A percentile compares a stretch with the other conserved stretches of the same genome.
These are phyloP conservation scores for Paramecium pentaurelia DNA, from an alignment of 73 alveolate species.

Conservation along the genomic window DNA sequence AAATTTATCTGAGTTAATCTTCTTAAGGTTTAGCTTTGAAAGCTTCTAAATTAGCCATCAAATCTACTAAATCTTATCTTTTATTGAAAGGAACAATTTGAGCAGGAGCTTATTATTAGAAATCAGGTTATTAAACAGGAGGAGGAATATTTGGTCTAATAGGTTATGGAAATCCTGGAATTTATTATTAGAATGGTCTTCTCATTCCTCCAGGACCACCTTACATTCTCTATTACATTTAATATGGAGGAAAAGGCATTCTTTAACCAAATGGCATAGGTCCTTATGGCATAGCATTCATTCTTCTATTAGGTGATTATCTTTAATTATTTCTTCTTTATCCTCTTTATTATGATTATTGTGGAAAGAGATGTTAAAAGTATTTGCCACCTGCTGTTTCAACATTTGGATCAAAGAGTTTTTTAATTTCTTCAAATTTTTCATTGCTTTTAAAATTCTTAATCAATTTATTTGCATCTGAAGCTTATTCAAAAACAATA, in stretches of 20 bases:
- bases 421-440: conserved; percentile 3
- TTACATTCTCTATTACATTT: background rate
- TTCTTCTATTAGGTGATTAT: conserved; percentile 25
- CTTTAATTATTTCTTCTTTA: conserved; percentile 25
- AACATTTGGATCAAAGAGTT: background rate
- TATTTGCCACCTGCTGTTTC: background rate
- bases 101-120: background rate
- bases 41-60: background rate
- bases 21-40: background rate
- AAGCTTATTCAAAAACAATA: conserved; percentile 9
- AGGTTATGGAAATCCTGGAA: background rate
- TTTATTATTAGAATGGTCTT: background rate
- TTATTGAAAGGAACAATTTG: background rate
- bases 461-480: conserved; percentile 24
- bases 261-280: background rate
- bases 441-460: background rate
- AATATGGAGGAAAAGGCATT: conserved; percentile 8
- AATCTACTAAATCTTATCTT: background rate
- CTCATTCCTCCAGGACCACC: background rate
- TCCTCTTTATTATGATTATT: conserved; percentile 8
- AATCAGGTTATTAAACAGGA: background rate
- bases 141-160: background rate
- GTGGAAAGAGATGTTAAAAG: conserved; percentile 28
- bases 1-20: background rate
- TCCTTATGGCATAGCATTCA: background rate